Evolutionary conservation across 352 stramenopile species (phyloP), one percentile per base, ranked within the genome.

Genomic region (Phytopythium helicoides): DNA sequence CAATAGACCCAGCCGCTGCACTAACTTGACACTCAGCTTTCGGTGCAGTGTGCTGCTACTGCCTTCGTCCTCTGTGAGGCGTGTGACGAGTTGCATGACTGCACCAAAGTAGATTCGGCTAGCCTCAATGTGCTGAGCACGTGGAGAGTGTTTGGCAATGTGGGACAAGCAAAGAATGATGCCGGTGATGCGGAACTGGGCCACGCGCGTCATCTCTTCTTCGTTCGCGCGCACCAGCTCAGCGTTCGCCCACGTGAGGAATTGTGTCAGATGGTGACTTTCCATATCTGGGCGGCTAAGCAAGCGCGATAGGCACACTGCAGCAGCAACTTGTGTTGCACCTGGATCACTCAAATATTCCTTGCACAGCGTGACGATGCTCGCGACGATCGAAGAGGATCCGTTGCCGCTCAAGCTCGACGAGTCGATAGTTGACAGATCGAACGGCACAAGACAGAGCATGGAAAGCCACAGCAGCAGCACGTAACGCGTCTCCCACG

Each of bases 401-500:
- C 61, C 58, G 40, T 39, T 73, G 10, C 23, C 47, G 31, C 52
- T 65, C 15, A 39, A 11, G 7, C 60, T 60, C 1, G 90, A 95
- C 45, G 89, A 97, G 73, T 99, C 95, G 53, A 99, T 98, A 1
- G 90, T 96, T 45, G 84, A 69, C 46, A 99, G 87, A 68, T 99
- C 89, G 69, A 99, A 99, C 0, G 97, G 97, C 19, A 99, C 93
- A 23, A 99, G 81, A 57, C 92, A 97, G 36, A 99, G 80, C 68
- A 99, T 98, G 11, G 86, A 96, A 39, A 99, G 76, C 97, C 97
- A 99, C 22, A 99, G 81, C 64, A 99, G 78, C 41, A 99, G 64
- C 39, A 92, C 81, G 49, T 92, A 94, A 40, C 84, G 83, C 47
- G 71, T 89, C 58, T 89, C 71, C 78, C 76, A 89, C 22, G 65